Conservation (phyloP, 345 rosid genomes). For the Arabidopsis arenosa region DNA sequence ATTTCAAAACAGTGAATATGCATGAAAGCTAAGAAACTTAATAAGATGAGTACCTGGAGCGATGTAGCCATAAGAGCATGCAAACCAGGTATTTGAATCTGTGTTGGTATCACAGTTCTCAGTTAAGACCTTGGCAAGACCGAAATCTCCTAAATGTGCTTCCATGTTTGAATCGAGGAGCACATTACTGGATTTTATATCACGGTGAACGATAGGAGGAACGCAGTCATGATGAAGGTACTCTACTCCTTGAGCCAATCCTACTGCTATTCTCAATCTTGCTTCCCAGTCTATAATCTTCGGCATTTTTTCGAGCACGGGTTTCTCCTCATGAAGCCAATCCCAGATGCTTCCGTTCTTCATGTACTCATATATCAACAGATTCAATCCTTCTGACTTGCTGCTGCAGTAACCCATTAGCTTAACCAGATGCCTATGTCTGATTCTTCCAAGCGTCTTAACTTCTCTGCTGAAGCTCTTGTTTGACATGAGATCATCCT, state of each 20-base stretch:
- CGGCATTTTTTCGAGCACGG: conserved; percentile 52
- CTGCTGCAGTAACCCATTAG: conserved; percentile 83
- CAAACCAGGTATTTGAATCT: conserved; percentile 80
- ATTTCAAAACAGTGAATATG: background rate
- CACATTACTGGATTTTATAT: conserved; percentile 88
- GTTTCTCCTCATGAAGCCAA: conserved; percentile 70
- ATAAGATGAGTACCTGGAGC: conserved; percentile 74
- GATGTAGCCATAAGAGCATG: conserved; percentile 90
- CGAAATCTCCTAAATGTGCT: conserved; percentile 95
- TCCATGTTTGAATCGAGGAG: conserved; percentile 85
- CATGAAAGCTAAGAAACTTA: background rate
- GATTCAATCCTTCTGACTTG: conserved; percentile 65
- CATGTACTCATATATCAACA: conserved; percentile 92
- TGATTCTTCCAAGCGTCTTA: conserved; percentile 75
- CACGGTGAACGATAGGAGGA: conserved; percentile 85
- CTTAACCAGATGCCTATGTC: conserved; percentile 91
- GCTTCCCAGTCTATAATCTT: conserved; percentile 79
- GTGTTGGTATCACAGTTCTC: conserved; percentile 66
- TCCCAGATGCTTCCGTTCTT: conserved; percentile 96
- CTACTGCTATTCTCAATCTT: conserved; percentile 78
- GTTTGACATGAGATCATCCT: conserved; percentile 71
- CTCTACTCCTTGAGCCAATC: conserved; percentile 89
- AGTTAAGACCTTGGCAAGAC: conserved; percentile 71
- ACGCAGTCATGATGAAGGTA: conserved; percentile 95
- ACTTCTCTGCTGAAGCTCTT: conserved; percentile 91